These are phyloP conservation scores for Tylopilus sp. DNA, from an alignment of 768 basidiomycete genomes.

Conservation along the genomic window DNA sequence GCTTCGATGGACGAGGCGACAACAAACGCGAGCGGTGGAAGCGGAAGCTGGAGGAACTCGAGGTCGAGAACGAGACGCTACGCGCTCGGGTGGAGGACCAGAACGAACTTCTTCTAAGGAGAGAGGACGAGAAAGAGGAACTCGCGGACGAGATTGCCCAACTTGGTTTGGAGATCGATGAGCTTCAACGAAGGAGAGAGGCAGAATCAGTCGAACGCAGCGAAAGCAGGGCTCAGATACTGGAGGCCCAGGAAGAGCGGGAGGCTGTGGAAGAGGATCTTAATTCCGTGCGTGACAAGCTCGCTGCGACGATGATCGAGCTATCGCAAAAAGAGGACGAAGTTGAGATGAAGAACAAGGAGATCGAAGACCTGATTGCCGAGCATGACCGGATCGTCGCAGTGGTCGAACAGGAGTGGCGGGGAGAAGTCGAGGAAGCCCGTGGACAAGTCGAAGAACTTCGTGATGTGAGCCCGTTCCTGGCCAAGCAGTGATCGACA, in stretches of 20 bases:
- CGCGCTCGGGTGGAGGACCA: constrained; percentile 55
- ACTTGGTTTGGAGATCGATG: constrained; percentile 64
- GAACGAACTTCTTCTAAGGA: constrained; percentile 48
- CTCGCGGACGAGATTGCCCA: constrained; percentile 62
- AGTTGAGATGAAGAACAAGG: constrained; percentile 69
- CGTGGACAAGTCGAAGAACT: constrained; percentile 77
- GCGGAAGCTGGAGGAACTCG: constrained; percentile 53
- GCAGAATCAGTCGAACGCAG: constrained; percentile 67
- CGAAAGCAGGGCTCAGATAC: constrained; percentile 64
- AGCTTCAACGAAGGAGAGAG: constrained; percentile 56
- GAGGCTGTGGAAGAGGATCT: constrained; percentile 79
- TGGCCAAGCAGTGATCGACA: not conserved
- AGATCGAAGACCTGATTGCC: constrained; percentile 73
- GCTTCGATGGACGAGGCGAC: constrained; percentile 39
- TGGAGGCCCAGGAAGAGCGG: constrained; percentile 70
- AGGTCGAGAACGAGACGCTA: constrained; percentile 62
- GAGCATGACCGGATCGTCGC: constrained; percentile 73
- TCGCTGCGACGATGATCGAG: constrained; percentile 79
- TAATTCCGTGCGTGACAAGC: constrained; percentile 68
- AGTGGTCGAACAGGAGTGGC: constrained; percentile 80
- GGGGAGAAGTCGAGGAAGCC: constrained; percentile 82
- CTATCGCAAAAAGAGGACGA: constrained; percentile 87
- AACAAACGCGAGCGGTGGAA: constrained; percentile 43
- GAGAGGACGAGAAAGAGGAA: constrained; percentile 72
- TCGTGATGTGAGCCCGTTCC: constrained; percentile 52